Conservation (phyloP, 1,284 basidiomycete species). For the Malassezia obtusa region DNA sequence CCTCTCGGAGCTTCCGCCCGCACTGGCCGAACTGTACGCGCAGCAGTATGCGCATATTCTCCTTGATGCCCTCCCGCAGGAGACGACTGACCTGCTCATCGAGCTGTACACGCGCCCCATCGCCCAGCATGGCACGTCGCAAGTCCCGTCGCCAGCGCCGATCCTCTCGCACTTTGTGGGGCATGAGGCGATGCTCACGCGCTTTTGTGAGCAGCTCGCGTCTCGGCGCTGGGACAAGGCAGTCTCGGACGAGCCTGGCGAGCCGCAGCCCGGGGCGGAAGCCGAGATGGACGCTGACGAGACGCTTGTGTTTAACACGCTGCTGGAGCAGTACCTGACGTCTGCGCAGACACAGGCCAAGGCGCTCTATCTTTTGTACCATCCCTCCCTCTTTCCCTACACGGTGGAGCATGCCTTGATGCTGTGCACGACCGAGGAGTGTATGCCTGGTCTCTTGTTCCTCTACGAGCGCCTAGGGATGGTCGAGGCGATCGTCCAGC, state of each 20-base stretch:
- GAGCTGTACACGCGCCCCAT: slow-evolving; percentile 10
- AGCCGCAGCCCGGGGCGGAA: neutral
- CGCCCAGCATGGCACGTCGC: neutral
- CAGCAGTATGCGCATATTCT: slow-evolving; percentile 52
- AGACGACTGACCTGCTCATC: slow-evolving; percentile 80
- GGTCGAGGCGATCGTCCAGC: slow-evolving; percentile 87
- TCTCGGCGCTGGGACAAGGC: slow-evolving; percentile 68
- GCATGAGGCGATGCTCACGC: slow-evolving; percentile 69
- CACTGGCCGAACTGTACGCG: slow-evolving; percentile 51
- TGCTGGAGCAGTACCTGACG: slow-evolving; percentile 82
- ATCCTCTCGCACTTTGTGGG: slow-evolving; percentile 94
- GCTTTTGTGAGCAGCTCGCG: slow-evolving; percentile 81
- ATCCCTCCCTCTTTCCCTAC: slow-evolving; percentile 57
- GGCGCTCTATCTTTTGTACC: slow-evolving; percentile 33
- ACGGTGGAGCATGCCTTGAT: slow-evolving; percentile 84
- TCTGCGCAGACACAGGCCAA: slow-evolving; percentile 42
- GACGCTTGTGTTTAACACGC: slow-evolving; percentile 55
- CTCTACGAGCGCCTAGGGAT: slow-evolving; percentile 89
- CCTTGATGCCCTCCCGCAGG: slow-evolving; percentile 68
- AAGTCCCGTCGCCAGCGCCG: slow-evolving; percentile 65
- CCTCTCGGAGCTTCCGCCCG: slow-evolving; percentile 64
- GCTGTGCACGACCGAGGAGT: slow-evolving; percentile 72
- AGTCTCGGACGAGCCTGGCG: slow-evolving; percentile 46
- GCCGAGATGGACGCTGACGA: neutral
- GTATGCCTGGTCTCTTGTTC: slow-evolving; percentile 72